Evolutionary conservation across 1,139 yeast species (phyloP).

Genomic region (Meyerozyma smithsonii): DNA sequence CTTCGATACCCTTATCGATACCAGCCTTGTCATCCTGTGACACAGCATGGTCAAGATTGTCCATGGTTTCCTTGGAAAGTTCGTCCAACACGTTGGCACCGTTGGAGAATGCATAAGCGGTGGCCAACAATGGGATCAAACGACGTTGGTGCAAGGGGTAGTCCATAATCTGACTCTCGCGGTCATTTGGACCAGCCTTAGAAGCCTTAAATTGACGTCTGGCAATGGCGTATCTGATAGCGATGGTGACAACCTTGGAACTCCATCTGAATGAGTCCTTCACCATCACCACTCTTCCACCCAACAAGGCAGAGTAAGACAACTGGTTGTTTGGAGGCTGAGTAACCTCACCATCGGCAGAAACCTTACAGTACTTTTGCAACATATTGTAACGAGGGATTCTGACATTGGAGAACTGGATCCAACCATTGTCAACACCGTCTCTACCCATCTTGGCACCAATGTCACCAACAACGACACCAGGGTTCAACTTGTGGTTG

Average conservation of each 20-base stretch:
- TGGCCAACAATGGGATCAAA: constrained; percentile 73
- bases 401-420: constrained; percentile 76
- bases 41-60: constrained; percentile 52
- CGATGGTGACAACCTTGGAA: constrained; percentile 77
- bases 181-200: constrained; percentile 21
- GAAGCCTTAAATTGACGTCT: constrained; percentile 73
- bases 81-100: constrained; percentile 63
- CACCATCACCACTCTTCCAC: constrained; percentile 89
- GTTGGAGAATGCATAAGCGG: constrained; percentile 72
- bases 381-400: constrained; percentile 83
- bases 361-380: constrained; percentile 73
- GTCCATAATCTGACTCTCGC: constrained; percentile 67
- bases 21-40: constrained; percentile 36
- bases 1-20: constrained; percentile 49
- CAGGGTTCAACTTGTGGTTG: constrained; percentile 67
- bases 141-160: constrained; percentile 87
- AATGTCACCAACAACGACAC: constrained; percentile 82
- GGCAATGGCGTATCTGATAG: constrained; percentile 83
- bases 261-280: constrained; percentile 77
- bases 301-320: constrained; percentile 79
- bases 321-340: constrained; percentile 82
- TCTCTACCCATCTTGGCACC: constrained; percentile 93
- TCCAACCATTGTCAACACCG: constrained; percentile 92
- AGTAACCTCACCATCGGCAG: constrained; percentile 62
- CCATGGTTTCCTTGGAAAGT: constrained; percentile 49